phyloP scores from a whole-genome alignment of 176 grass and related monocot genomes.

The Alloteropsis semialata region DNA sequence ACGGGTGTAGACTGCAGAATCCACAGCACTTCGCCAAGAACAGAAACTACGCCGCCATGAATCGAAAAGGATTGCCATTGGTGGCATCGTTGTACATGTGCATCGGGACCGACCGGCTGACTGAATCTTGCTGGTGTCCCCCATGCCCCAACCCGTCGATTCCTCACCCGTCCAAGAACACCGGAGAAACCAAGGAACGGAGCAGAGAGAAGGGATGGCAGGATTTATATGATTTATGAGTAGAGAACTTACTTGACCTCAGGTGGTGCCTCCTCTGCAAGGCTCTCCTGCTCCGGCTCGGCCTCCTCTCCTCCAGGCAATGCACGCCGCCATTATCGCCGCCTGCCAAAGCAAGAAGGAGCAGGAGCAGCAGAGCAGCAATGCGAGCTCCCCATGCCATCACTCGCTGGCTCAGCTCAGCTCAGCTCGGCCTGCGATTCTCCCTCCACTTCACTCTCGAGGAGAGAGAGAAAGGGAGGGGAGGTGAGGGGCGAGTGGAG shows the following conservation, averaged over 20 bases:
- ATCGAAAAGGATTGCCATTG: not conserved
- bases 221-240: not conserved
- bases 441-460: not conserved
- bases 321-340: conserved; percentile 7
- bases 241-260: conserved; percentile 63
- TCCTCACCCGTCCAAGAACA: not conserved
- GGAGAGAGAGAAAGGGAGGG: not conserved
- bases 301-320: conserved; percentile 24
- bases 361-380: conserved; percentile 11
- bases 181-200: not conserved
- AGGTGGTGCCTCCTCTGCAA: conserved; percentile 27
- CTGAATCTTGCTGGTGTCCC: not conserved
- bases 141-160: not conserved
- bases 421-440: not conserved
- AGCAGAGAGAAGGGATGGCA: no score
- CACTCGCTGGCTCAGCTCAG: not conserved
- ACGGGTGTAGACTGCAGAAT: not conserved
- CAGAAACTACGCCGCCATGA: not conserved
- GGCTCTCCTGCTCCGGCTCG: conserved; percentile 3
- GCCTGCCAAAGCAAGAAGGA: not conserved
- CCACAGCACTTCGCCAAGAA: not conserved
- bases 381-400: conserved; percentile 38
- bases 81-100: not conserved
- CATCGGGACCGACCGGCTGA: not conserved
- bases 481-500: not conserved